A percentile compares a stretch with the other conserved stretches of the same genome.
Conservation (phyloP, 2,329 filamentous ascomycete genomes). For the Macroventuria anomochaeta region DNA sequence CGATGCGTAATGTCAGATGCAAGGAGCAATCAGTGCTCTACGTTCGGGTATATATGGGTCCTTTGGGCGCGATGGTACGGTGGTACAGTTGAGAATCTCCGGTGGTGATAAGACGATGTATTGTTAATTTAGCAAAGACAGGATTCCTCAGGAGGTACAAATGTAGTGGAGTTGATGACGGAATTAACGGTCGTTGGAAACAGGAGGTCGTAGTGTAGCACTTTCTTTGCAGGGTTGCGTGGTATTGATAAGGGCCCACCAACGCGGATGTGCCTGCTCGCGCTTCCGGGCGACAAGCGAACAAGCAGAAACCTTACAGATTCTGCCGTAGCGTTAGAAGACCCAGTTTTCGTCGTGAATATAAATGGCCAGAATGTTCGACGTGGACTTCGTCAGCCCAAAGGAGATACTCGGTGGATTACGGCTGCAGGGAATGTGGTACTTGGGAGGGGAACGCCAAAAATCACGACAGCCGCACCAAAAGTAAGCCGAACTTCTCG, state of each 20-base stretch:
- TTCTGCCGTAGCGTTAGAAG: conserved; percentile 25
- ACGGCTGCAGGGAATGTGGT: conserved; percentile 28
- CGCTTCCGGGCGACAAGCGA: conserved; percentile 19
- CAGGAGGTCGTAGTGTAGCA: conserved; percentile 11
- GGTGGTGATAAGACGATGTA: conserved; percentile 1
- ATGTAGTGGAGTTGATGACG: conserved; percentile 10
- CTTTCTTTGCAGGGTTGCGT: conserved; percentile 21
- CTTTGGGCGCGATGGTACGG: conserved; percentile 14
- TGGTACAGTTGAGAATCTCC: conserved; percentile 10
- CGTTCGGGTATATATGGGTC: conserved; percentile 29
- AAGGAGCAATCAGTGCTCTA: conserved; percentile 23
- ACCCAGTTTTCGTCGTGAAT: conserved; percentile 33
- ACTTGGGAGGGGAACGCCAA: conserved; percentile 28
- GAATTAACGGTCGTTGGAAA: conserved; percentile 8
- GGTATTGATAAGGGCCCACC: conserved; percentile 29
- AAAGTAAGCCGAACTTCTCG: conserved; percentile 23
- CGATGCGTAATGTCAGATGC: conserved; percentile 22
- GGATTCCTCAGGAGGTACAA: not conserved
- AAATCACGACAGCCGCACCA: conserved; percentile 23
- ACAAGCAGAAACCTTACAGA: conserved; percentile 21
- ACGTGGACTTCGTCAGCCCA: conserved; percentile 32
- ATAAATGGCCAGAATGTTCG: conserved; percentile 44
- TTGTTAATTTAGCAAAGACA: conserved; percentile 1
- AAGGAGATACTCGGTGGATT: conserved; percentile 35
- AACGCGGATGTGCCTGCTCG: conserved; percentile 20